phyloP scores from a whole-genome alignment of 495 filamentous ascomycete genomes.

The Trichoderma virens region DNA sequence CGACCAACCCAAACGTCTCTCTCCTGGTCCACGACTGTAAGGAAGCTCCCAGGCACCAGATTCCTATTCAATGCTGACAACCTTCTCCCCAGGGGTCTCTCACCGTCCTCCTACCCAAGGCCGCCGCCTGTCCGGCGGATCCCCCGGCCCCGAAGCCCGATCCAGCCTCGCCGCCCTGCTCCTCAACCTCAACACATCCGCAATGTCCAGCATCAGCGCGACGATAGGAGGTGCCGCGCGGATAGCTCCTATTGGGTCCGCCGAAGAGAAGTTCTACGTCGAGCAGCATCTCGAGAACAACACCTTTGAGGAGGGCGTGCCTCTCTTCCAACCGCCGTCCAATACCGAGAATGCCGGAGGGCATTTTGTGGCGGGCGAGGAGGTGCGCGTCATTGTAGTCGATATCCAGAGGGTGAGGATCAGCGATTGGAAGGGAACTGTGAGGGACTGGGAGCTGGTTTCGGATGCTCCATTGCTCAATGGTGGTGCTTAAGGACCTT shows the following conservation, averaged over 20 bases:
- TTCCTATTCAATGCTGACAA: not conserved
- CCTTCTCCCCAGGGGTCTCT: conserved; percentile 55
- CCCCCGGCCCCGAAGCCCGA: conserved; percentile 52
- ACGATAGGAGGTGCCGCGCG: conserved; percentile 82
- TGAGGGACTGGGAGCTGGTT: conserved; percentile 64
- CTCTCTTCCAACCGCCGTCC: conserved; percentile 22
- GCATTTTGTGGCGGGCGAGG: conserved; percentile 60
- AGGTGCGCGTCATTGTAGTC: conserved; percentile 69
- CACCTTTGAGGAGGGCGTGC: conserved; percentile 56
- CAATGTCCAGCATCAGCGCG: conserved; percentile 80
- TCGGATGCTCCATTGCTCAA: conserved; percentile 25
- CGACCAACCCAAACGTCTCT: conserved; percentile 81
- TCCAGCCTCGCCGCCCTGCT: conserved; percentile 74
- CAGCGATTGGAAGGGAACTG: conserved; percentile 73
- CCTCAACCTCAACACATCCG: conserved; percentile 81
- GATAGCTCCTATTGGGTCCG: conserved; percentile 60
- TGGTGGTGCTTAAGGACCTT: conserved; percentile 15
- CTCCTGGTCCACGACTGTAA: conserved; percentile 92
- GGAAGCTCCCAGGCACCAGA: not conserved
- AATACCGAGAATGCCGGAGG: conserved; percentile 36
- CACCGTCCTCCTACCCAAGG: conserved; percentile 79
- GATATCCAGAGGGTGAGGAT: conserved; percentile 65
- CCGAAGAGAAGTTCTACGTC: conserved; percentile 76
- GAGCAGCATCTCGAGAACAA: conserved; percentile 84
- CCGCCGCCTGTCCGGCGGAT: conserved; percentile 43